phyloP scores from a whole-genome alignment of 202 grass and related monocot genomes.

The Thinopyrum obtusiflorum region DNA sequence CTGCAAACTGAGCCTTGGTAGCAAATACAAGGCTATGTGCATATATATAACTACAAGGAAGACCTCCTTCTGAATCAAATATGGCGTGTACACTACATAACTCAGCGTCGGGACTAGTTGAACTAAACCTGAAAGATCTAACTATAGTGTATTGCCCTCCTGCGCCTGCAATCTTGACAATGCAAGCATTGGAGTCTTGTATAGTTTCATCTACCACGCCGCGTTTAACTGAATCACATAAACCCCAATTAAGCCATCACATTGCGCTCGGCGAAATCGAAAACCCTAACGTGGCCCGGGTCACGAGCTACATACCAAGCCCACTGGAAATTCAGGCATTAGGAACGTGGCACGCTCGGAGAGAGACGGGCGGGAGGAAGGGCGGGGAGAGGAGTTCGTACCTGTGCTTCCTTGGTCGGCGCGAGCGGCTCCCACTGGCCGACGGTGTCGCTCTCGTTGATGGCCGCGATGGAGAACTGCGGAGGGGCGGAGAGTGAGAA shows the following conservation, averaged over 20 bases:
- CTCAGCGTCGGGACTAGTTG: neutral
- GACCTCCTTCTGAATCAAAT: neutral
- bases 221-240: neutral
- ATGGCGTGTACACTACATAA: neutral
- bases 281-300: constrained; percentile 41
- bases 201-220: neutral
- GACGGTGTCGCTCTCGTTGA: constrained; percentile 75
- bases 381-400: neutral
- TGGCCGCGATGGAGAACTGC: constrained; percentile 97
- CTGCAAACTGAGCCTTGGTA: neutral
- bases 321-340: neutral
- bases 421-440: constrained; percentile 91
- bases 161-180: neutral
- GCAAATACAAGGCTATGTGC: neutral
- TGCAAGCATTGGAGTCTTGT: neutral
- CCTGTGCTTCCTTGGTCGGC: constrained; percentile 96
- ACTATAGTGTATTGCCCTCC: neutral
- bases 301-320: constrained; percentile 9
- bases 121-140: neutral
- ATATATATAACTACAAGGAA: neutral
- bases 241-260: neutral
- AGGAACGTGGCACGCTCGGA: neutral
- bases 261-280: constrained; percentile 6
- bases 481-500: constrained; percentile 24
- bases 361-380: neutral